Evolutionary conservation across 192 early-diverging fungal genomes (phyloP), one percentile per base, ranked within the genome.

Genomic region (Coemansia sp.): DNA sequence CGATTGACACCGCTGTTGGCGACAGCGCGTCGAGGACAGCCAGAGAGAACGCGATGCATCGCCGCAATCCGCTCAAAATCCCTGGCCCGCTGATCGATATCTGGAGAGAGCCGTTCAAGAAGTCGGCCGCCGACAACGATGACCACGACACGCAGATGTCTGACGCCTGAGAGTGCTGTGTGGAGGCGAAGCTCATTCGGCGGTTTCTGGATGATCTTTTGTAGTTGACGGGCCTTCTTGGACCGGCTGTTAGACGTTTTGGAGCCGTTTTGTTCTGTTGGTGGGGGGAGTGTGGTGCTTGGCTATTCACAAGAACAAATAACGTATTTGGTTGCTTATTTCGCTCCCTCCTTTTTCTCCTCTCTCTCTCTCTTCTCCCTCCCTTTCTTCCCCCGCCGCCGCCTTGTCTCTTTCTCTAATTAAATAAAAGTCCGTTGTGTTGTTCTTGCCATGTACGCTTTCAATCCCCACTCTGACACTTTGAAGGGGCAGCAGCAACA

Each of bases 31-130:
- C 57, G 57, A 40, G 19, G 57, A n/a, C 57, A 16, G 32, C 57
- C 9, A 59, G 11, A 9, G 57, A 59, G 9, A 38, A 59, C 38
- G 38, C 57, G 3, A 41, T 59, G 32, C 32, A 47, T n/a, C 57
- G 56, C 38, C 49, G 40, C 63, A 64, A 49, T 19, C 54, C 78
- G 11, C 59, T 81, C 13, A 68, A 63, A 58, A 72, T 81, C 38
- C 78, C 78, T 48, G 73, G 70, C 6, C 73, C 78, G 40, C 64
- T 81, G 38, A 61, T 81, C 8, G 78, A 81, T 48, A 81, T 81
- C 10, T 81, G 78, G 78, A 81, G 65, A 63, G 67, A 67, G 73
- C 78, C 73, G 16, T 77, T 72, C 66, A 77, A 72, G 53, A 77
- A 72, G 64, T 32, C 32, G 32, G 18, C 53, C 4, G 40, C 58